Evolutionary conservation across 2,329 filamentous ascomycete genomes (phyloP), one percentile per base, ranked within the genome.

Genomic region (Penicillium aurantiogriseum): DNA sequence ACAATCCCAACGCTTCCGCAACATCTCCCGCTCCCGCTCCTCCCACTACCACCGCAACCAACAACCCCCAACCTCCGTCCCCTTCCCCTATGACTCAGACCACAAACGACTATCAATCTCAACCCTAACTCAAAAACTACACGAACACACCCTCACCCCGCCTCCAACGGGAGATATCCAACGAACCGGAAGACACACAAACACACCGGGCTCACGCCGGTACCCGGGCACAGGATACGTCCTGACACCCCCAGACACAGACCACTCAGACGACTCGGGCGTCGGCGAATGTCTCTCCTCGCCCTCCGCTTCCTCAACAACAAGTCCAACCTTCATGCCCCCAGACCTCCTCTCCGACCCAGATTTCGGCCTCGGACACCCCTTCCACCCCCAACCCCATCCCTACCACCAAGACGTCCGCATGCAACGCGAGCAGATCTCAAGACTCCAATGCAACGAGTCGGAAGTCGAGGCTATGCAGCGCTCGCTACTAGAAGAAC

Each of bases 301-400:
- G 5, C 79, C 75, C 57, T 86, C 81, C 58, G 88, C 90, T 56
- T 86, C 69, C 60, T 49, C 68, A 63, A 63, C 69, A 60, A 19
- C 71, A 58, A 70, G 65, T 23, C 69, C 71, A 1, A 72, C 70
- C 0, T 73, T 66, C 23, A 65, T 65, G 4, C 71, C 71, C 3
- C 54, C 61, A 4, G 69, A 73, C 40, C 61, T 66, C 48, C 54
- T 54, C 8, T 45, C 51, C 21, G 47, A 51, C 3, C 25, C 49
- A 11, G 44, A 31, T 13, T 17, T 46, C 31, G 19, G 49, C 17
- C 33, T 45, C 39, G 31, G 45, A 25, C 17, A 33, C 10, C 21
- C 43, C 27, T 23, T 57, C 36, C 17, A 50, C 58, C 33, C 35
- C 8, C 19, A 50, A 21, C 27, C 35, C 29, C 51, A 57, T 19